Base-by-base conservation (phyloP, 2,329 filamentous ascomycete species). In the Colletotrichum musae region DNA sequence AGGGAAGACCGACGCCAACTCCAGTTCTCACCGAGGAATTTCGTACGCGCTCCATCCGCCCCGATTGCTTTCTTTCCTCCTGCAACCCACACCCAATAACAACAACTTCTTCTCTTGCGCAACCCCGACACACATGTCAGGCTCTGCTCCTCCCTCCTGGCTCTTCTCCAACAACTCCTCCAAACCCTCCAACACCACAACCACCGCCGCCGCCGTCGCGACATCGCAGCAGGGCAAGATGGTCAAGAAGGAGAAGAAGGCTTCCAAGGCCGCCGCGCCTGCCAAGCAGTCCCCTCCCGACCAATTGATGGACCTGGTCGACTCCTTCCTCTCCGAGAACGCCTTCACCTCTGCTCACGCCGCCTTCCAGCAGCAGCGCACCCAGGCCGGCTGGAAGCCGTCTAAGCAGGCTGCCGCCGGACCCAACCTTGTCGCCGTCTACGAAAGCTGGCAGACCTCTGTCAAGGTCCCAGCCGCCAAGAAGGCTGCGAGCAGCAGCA, bases 251-350 rank as follows among this genome's bases (percentile, higher is more conserved):
- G 75, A 72, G 62, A 73, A 68, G 60, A 71, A 70, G 57, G 57
- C 21, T 21, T 62, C 63, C 56, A 63, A 62, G 70, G 57, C 66
- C 39, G 28, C 66, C 57, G 64, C 73, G 36, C 64, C 72, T 52
- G 68, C 71, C 47, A 56, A 73, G 32, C 68, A 78, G 32, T 77
- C 82, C 54, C 85, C 88, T 28, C 86, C 91, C 5, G 79, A 86
- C 32, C 86, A 92, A 78, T 82, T 94, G 43, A 83, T 94, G 76
- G 87, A 90, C 70, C 83, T 93, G 16, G 86, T 94, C 74, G 89
- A 89, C 71, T 80, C 82, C 24, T 94, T 94, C 78, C 84, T 94
- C 58, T 85, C 86, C 50, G 86, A 91, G 53, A 86, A 92, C 77
- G 87, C 89, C n/a, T 92, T 93, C 74, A 79, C 84, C 56, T 84